Evolutionary conservation across 1,284 basidiomycete genomes (phyloP).

Genomic region (Moesziomyces sp.): DNA sequence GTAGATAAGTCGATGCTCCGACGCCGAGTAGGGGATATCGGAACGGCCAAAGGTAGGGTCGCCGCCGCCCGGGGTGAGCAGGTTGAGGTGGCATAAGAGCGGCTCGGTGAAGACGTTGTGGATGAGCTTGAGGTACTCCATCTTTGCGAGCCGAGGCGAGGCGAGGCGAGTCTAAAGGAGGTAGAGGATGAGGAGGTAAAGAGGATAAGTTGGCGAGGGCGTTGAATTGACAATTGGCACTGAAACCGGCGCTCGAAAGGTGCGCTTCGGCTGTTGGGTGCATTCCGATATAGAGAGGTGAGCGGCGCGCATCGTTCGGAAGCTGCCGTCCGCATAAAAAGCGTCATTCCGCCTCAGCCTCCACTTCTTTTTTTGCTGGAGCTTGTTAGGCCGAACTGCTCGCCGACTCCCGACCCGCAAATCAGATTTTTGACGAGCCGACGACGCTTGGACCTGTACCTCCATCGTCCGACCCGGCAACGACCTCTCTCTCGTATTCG

Average conservation of each 20-base stretch:
- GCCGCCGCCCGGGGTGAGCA: conserved; percentile 49
- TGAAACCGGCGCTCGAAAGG: too few relatives aligned
- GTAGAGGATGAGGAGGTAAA: not conserved
- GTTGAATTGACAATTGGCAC: too few relatives aligned
- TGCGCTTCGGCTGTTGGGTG: too few relatives aligned
- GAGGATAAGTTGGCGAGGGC: not conserved
- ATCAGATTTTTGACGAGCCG: not conserved
- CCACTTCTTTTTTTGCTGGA: not conserved
- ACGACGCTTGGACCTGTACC: too few relatives aligned
- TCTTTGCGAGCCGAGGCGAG: conserved; percentile 2
- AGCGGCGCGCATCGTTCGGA: conserved; percentile 2
- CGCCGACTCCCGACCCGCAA: not conserved
- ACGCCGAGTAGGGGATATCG: conserved; percentile 46
- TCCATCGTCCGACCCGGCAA: not conserved
- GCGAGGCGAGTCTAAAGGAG: not conserved
- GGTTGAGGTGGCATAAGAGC: conserved; percentile 54
- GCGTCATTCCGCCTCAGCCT: not conserved
- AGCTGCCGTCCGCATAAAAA: not conserved
- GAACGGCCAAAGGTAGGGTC: conserved; percentile 64
- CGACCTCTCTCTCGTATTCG: too few relatives aligned
- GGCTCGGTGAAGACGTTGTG: conserved; percentile 62
- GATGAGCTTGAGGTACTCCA: conserved; percentile 35
- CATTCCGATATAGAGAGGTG: not conserved
- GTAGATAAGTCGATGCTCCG: conserved; percentile 59
- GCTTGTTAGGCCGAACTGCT: not conserved